These are phyloP conservation scores for Russula compacta DNA, from an alignment of 768 basidiomycete species.

Conservation along the genomic window DNA sequence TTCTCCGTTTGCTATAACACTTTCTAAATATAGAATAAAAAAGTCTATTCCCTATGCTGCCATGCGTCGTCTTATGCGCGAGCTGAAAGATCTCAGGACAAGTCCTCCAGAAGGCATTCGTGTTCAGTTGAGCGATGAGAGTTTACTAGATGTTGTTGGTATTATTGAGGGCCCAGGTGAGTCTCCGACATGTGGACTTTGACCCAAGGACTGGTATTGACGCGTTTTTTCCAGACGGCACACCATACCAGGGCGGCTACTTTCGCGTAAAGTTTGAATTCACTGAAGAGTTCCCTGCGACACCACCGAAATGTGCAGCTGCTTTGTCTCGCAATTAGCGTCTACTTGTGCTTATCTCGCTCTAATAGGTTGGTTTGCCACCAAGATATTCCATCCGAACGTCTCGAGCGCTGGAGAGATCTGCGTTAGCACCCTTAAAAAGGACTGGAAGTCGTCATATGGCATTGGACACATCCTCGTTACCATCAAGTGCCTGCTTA, in stretches of 20 bases:
- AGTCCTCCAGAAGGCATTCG: conserved; percentile 91
- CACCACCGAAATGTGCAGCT: conserved; percentile 83
- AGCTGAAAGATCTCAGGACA: conserved; percentile 70
- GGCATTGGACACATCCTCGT: conserved; percentile 88
- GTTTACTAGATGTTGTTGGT: conserved; percentile 80
- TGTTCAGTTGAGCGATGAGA: conserved; percentile 76
- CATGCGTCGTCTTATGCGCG: conserved; percentile 82
- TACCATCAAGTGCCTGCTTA: conserved; percentile 90
- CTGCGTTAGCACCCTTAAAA: conserved; percentile 95
- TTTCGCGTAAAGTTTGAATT: conserved; percentile 77
- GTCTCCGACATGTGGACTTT: conserved; percentile 23
- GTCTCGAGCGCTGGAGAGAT: conserved; percentile 87
- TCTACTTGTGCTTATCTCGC: background rate
- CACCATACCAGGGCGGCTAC: conserved; percentile 66
- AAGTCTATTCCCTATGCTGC: conserved; percentile 43
- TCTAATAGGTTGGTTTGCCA: conserved; percentile 69
- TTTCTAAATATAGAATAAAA: background rate
- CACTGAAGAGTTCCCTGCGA: conserved; percentile 87
- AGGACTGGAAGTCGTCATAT: conserved; percentile 90
- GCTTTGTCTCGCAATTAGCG: background rate
- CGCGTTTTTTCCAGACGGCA: conserved; percentile 38
- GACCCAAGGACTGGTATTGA: background rate
- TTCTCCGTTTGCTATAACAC: background rate
- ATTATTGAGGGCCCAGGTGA: conserved; percentile 86
- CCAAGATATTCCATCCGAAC: conserved; percentile 97